Conservation (phyloP, 441 rosid species). For the Gossypium aridum region DNA sequence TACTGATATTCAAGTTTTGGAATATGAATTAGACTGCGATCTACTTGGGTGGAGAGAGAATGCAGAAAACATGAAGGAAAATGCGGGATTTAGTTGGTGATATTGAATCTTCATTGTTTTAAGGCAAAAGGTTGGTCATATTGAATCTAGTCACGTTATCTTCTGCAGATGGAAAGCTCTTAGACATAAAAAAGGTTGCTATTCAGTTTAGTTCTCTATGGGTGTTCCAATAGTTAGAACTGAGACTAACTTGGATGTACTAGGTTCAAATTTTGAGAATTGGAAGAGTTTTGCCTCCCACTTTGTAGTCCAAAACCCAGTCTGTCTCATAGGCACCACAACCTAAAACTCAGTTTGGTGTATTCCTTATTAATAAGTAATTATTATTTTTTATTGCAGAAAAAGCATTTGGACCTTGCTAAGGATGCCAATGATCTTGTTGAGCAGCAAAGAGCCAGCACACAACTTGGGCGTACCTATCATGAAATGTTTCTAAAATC, state of each 20-base stretch:
- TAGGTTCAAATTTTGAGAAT: background rate
- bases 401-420: constrained; percentile 85
- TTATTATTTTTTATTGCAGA: constrained; percentile 33
- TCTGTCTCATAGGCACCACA: background rate
- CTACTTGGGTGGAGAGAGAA: background rate
- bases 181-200: background rate
- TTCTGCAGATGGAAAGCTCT: background rate
- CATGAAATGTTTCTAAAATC: constrained; percentile 62
- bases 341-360: background rate
- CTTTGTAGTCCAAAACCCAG: background rate
- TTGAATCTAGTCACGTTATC: background rate
- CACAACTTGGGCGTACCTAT: constrained; percentile 95
- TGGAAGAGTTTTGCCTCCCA: background rate
- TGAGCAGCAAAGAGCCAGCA: constrained; percentile 94
- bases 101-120: background rate
- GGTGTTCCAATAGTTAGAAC: background rate
- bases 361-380: background rate
- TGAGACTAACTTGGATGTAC: background rate
- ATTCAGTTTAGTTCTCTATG: background rate
- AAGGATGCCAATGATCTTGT: constrained; percentile 57
- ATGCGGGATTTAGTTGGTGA: background rate
- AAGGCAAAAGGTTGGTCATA: background rate
- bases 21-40: background rate
- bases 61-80: background rate
- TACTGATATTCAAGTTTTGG: background rate